Base-by-base conservation (phyloP, 2,329 filamentous ascomycete species). In the Talaromyces sp. region DNA sequence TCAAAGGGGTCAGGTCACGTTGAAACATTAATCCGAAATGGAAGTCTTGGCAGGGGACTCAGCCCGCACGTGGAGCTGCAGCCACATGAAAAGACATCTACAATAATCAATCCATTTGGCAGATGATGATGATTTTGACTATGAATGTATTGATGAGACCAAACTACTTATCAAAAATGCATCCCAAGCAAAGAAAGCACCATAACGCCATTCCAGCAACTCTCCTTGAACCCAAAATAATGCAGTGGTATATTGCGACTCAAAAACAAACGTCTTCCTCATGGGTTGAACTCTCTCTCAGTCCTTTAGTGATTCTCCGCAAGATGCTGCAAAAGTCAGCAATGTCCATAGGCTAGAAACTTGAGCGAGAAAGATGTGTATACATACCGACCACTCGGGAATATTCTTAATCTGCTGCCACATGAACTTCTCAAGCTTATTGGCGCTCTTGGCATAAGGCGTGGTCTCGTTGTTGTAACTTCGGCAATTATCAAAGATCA, bases 401-500 rank as follows among this genome's bases (percentile, higher is more conserved):
- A 97, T 89, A 65, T 89, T 88, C 70, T 89, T 88, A 73, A 97
- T 91, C 75, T 93, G 89, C 72, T 86, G 82, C 90, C 91, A 97
- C 92, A 97, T 95, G 70, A 86, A 96, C 74, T 94, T 95, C 70
- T 88, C 94, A 41, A 99, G 80, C 70, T 94, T 94, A 71, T 91
- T 96, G 40, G 94, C 94, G 58, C 88, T 91, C 78, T 99, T 99
- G 22, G 91, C 91, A 71, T 99, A 99, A 0, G 91, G 88, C 0
- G 93, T 99, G 43, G 80, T 95, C 76, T 97, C 93, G 66, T 93
- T 95, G 70, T 99, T 99, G 79, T 97, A 99, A 69, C 89, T 88
- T 64, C 92, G 86, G 73, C 94, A 99, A 73, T 99, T 99, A 71
- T 92, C 85, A 68, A 96, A 97, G 64, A 99, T 86, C 67, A 97